Base-by-base conservation (phyloP, 495 filamentous ascomycete species). In the Annulohypoxylon stygium region DNA sequence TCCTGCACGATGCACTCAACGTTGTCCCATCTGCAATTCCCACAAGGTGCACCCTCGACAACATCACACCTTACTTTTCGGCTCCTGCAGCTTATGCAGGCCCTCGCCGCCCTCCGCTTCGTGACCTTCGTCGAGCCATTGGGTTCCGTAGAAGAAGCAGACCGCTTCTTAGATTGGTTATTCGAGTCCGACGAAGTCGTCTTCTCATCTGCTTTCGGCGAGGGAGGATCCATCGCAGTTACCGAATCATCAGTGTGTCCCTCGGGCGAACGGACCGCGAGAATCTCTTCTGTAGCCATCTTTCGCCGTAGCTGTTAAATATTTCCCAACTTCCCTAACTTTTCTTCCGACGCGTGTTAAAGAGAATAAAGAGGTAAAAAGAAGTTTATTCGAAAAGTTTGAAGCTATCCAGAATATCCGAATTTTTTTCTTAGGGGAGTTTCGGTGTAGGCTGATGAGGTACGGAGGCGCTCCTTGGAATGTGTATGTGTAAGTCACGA, bases 31-130 rank as follows among this genome's bases (percentile, higher is more conserved):
- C 92, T 87, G 83, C 94, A 97, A 82, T 97, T 97, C 18, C 91
- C 93, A 78, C 94, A 97, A 4, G 94, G 94, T 30, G 91, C 89
- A 37, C 92, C 92, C 74, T 97, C 93, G 50, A 95, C 93, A 67
- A 97, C 94, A 83, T 97, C 93, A 83, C 94, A 97, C 54, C 94
- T 87, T n/a, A 97, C 94, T 80, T 97, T 97, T 74, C 94, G 89
- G 25, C 92, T 88, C 61, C 94, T 87, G 77, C 94, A 97, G 72
- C 91, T 93, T 73, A 93, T 91, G 78, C 94, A 97, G 23, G 94
- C 94, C 62, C 94, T 92, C 6, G 94, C 92, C 2, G 94, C 94
- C 71, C 94, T 87, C 61, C 94, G 84, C 80, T 97, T 97, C 25
- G 81, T 81, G 6, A 80, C 69, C 68, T 85, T 86, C 18, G 69